Conservation (phyloP, 345 rosid genomes). For the Eucalyptus tenuipes region DNA sequence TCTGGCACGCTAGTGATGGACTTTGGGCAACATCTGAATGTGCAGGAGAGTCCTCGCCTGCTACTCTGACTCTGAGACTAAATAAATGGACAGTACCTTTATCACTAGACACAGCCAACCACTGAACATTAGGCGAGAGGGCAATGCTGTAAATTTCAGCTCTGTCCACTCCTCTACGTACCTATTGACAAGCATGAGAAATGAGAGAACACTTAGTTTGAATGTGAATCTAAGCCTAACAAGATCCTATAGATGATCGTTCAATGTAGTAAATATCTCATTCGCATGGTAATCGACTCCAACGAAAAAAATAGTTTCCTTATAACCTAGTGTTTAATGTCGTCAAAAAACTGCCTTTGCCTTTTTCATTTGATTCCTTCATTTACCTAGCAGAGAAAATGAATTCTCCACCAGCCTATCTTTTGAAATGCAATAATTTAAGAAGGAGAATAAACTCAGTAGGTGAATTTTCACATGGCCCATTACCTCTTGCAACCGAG, state of each 20-base stretch:
- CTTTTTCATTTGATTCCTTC: neutral
- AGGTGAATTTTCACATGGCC: neutral
- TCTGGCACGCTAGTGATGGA: constrained; percentile 20
- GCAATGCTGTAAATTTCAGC: constrained; percentile 82
- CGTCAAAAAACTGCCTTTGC: neutral
- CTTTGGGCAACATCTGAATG: constrained; percentile 13
- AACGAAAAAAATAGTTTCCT: neutral
- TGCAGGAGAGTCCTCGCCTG: constrained; percentile 52
- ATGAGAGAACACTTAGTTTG: neutral
- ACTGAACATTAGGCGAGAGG: constrained; percentile 62
- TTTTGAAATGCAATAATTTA: neutral
- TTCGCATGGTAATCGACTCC: neutral
- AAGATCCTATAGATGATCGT: neutral
- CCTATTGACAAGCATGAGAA: constrained; percentile 15
- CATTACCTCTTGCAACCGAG: constrained; percentile 74
- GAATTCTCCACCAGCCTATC: neutral
- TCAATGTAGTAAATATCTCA: neutral
- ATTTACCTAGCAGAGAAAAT: neutral
- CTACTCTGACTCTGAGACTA: constrained; percentile 73
- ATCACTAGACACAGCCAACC: constrained; percentile 90
- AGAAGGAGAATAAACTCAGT: neutral
- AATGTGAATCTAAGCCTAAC: neutral
- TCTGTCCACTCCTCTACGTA: constrained; percentile 85
- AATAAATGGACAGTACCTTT: constrained; percentile 85
- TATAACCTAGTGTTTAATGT: neutral